Base-by-base conservation (phyloP, 116 monocot species). In the Posidonia oceanica region DNA sequence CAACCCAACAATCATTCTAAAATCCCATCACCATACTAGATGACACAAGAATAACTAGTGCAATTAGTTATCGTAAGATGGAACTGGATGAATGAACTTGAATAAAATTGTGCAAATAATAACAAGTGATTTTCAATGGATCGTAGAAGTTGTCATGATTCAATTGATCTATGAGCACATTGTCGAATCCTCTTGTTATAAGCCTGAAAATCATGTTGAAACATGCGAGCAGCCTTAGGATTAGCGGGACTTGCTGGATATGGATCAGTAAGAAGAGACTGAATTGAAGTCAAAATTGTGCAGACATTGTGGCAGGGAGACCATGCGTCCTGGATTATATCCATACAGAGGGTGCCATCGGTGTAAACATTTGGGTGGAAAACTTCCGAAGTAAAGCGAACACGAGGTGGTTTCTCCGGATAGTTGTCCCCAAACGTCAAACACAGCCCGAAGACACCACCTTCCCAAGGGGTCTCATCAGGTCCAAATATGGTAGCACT, bases 201-300 rank as follows among this genome's bases (percentile, higher is more conserved):
- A 7, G 79, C 78, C 54, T 77, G 80, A 59, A 77, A 63, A 48
- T 83, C 80, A 75, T 83, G 80, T 59, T 83, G 83, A 57, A 86
- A 78, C 75, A 83, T 36, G 42, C 70, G 83, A 70, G 83, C 86
- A n/a, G 86, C 86, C 36, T 86, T 83, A 36, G 83, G 69, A 70
- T 86, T 86, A 54, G 86, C 83, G 57, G 86, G 86, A 23, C 86
- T 86, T 36, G 83, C 67, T 16, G 86, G 83, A 73, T 86, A 83
- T 53, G 83, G 87, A 54, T 83, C 78, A 37, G 80, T 87, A 39
- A 87, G 83, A 66, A 87, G 83, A 14, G 83, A 87, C 87, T 87
- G 83, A 66, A 87, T 78, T 52, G 83, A 87, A 13, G 87, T 83
- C 52, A 87, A 77, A 59, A 87, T 78, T 21, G 83, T 83, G 68